A percentile compares a stretch with the other conserved stretches of the same genome.
Evolutionary conservation across 306 rosid species (phyloP).

Genomic region (Abrus pulchellus): DNA sequence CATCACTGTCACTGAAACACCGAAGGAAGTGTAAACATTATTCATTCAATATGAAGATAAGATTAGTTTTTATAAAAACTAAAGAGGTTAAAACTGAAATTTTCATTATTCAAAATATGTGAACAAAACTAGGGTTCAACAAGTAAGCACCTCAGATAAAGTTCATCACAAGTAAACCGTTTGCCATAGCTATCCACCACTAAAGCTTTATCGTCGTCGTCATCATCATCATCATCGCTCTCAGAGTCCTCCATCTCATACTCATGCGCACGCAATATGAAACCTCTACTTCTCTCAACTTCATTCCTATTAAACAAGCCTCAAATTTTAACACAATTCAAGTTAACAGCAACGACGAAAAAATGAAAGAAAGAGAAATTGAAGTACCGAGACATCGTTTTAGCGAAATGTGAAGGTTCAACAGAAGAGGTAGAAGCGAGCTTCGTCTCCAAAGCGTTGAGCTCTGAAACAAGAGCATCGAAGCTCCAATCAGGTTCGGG

Average conservation of each 20-base stretch:
- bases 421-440: slow-evolving; percentile 54
- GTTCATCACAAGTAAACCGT: slow-evolving; percentile 63
- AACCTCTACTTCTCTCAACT: slow-evolving; percentile 55
- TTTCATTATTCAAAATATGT: slow-evolving; percentile 16
- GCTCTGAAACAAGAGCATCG: slow-evolving; percentile 68
- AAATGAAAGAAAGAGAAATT: slow-evolving; percentile 4
- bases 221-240: slow-evolving; percentile 53
- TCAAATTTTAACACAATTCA: slow-evolving; percentile 27
- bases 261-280: slow-evolving; percentile 67
- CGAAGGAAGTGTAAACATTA: slow-evolving; percentile 44
- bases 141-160: slow-evolving; percentile 68
- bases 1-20: slow-evolving; percentile 67
- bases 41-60: slow-evolving; percentile 27
- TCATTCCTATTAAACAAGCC: slow-evolving; percentile 45
- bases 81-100: background rate
- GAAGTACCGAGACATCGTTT: slow-evolving; percentile 58
- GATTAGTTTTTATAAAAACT: background rate
- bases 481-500: slow-evolving; percentile 89
- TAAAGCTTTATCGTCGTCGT: slow-evolving; percentile 50
- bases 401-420: slow-evolving; percentile 50
- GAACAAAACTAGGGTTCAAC: slow-evolving; percentile 26
- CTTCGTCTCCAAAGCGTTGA: slow-evolving; percentile 69
- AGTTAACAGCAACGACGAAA: slow-evolving; percentile 5
- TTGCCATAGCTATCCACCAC: slow-evolving; percentile 48
- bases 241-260: slow-evolving; percentile 63